These are phyloP conservation scores for Diutina pseudorugosa DNA, from an alignment of 1,139 yeast species.

Conservation along the genomic window DNA sequence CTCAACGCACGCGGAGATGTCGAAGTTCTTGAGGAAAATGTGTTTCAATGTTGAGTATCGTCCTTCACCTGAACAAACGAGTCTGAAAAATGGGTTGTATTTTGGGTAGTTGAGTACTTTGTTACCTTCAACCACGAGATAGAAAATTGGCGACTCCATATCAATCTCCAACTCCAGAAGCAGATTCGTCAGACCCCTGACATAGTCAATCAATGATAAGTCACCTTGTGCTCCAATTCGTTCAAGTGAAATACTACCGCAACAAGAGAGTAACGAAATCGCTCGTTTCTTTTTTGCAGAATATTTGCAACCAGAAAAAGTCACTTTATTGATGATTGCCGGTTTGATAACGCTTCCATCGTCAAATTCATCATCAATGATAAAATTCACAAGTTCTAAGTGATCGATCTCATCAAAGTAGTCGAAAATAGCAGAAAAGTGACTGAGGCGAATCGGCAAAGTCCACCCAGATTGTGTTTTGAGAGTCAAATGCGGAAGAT, in stretches of 20 bases:
- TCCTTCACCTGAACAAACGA: constrained; percentile 29
- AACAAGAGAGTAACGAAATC: background rate
- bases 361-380: constrained; percentile 1
- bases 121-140: constrained; percentile 10
- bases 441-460: background rate
- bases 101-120: constrained; percentile 21
- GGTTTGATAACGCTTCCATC: background rate
- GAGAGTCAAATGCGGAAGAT: background rate
- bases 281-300: background rate
- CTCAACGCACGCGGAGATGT: constrained; percentile 9
- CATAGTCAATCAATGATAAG: constrained; percentile 36
- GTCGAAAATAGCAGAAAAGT: background rate
- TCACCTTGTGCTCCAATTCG: constrained; percentile 30
- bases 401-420: background rate
- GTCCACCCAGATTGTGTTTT: background rate
- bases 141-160: constrained; percentile 36
- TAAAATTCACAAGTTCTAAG: background rate
- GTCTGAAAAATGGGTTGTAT: constrained; percentile 29
- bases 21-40: constrained; percentile 22
- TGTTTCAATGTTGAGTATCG: constrained; percentile 18
- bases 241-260: constrained; percentile 10
- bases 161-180: constrained; percentile 31
- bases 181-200: constrained; percentile 11
- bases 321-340: background rate
- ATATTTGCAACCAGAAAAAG: background rate